These are phyloP conservation scores for Tagetes patula DNA, from an alignment of 129 eudicot genomes.

Conservation along the genomic window DNA sequence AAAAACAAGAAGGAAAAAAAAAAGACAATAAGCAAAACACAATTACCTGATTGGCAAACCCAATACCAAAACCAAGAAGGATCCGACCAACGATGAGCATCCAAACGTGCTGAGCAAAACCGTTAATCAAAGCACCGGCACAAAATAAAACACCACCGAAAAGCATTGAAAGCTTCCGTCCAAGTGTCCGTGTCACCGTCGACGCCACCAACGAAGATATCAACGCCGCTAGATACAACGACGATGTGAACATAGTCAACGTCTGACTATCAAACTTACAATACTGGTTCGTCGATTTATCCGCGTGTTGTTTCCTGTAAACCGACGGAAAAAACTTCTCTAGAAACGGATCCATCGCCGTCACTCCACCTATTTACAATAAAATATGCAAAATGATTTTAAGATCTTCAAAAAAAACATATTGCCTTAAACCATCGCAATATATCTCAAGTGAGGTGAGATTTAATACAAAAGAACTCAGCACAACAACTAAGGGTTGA, in stretches of 20 bases:
- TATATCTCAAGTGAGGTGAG: not conserved
- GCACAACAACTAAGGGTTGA: too few relatives aligned
- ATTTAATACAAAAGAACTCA: too few relatives aligned
- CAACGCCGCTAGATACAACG: slow-evolving; percentile 82
- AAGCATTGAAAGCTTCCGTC: slow-evolving; percentile 77
- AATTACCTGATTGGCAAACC: slow-evolving; percentile 89
- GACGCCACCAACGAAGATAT: slow-evolving; percentile 78
- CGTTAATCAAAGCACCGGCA: slow-evolving; percentile 80
- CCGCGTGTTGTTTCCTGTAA: slow-evolving; percentile 47
- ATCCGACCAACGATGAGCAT: slow-evolving; percentile 93
- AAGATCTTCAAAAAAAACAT: not conserved
- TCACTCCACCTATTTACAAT: slow-evolving; percentile 72
- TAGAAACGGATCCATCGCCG: slow-evolving; percentile 75
- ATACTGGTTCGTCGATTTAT: slow-evolving; percentile 62
- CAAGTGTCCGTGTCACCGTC: slow-evolving; percentile 65
- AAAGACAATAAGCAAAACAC: not conserved
- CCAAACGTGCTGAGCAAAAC: slow-evolving; percentile 61
- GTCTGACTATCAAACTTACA: slow-evolving; percentile 72
- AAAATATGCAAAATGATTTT: not conserved
- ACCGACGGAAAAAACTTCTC: slow-evolving; percentile 73
- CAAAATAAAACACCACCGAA: slow-evolving; percentile 72
- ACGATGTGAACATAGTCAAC: slow-evolving; percentile 86
- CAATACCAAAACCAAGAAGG: slow-evolving; percentile 84
- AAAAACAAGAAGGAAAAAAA: not conserved
- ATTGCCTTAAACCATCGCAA: not conserved